Evolutionary conservation across 805 yeast species (phyloP).

Genomic region (Saturnispora mendoncae): DNA sequence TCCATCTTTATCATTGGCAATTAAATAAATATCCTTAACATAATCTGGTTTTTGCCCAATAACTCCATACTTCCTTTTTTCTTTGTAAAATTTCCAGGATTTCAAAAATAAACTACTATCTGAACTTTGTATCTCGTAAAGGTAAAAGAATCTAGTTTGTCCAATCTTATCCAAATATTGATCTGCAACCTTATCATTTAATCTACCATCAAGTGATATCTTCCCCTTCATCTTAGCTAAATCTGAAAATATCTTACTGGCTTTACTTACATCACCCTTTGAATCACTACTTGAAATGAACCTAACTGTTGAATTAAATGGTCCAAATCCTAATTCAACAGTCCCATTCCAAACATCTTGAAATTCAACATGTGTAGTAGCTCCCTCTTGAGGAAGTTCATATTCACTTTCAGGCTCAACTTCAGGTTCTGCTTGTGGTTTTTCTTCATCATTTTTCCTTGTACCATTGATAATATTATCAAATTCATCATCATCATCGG

Average conservation of each 20-base stretch:
- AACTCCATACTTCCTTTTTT: constrained; percentile 49
- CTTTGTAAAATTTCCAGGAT: constrained; percentile 38
- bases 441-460: neutral
- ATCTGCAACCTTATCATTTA: constrained; percentile 46
- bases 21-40: constrained; percentile 57
- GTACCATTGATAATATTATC: constrained; percentile 13
- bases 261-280: constrained; percentile 7
- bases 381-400: neutral
- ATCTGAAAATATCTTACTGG: constrained; percentile 16
- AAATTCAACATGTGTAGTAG: neutral
- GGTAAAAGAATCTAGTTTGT: constrained; percentile 42
- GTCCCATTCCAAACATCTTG: constrained; percentile 18
- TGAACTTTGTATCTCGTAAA: constrained; percentile 27
- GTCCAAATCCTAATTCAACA: constrained; percentile 11
- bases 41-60: constrained; percentile 38
- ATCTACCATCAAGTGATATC: constrained; percentile 49
- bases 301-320: constrained; percentile 11
- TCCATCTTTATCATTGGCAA: constrained; percentile 24
- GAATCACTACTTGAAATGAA: constrained; percentile 13
- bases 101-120: constrained; percentile 20
- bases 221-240: constrained; percentile 20
- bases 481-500: constrained; percentile 17
- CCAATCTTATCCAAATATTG: constrained; percentile 43
- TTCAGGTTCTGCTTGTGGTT: neutral
- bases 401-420: neutral